phyloP scores from a whole-genome alignment of 805 yeast species.

The Candida patagonica region DNA sequence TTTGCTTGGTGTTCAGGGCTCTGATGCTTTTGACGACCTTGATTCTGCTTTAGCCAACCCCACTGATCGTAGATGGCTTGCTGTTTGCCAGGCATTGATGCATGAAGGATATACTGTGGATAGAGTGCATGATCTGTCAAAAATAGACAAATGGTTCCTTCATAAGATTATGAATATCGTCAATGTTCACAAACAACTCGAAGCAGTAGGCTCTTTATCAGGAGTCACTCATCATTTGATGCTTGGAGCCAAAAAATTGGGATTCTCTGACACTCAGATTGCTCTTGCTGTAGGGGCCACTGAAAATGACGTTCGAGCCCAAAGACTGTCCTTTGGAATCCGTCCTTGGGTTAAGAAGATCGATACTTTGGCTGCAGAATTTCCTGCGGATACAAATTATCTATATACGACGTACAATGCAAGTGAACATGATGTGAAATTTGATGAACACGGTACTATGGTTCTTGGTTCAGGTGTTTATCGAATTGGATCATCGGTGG shows the following conservation, averaged over 20 bases:
- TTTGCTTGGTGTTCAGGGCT: conserved; percentile 81
- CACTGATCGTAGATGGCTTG: conserved; percentile 94
- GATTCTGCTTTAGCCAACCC: conserved; percentile 76
- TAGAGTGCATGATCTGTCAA: conserved; percentile 80
- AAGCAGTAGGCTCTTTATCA: conserved; percentile 47
- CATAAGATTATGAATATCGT: conserved; percentile 90
- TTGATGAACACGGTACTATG: conserved; percentile 84
- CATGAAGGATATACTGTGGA: conserved; percentile 91
- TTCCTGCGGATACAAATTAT: conserved; percentile 95
- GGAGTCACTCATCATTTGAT: conserved; percentile 61
- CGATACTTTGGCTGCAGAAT: conserved; percentile 96
- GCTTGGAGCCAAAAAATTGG: conserved; percentile 79
- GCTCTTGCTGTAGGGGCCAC: conserved; percentile 61
- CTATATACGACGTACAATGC: conserved; percentile 95
- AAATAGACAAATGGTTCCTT: conserved; percentile 94
- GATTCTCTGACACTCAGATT: conserved; percentile 93
- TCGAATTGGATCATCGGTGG: conserved; percentile 97
- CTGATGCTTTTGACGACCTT: conserved; percentile 53
- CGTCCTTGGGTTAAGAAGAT: conserved; percentile 93
- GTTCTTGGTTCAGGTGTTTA: conserved; percentile 98
- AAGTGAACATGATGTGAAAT: conserved; percentile 68
- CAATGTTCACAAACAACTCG: conserved; percentile 74
- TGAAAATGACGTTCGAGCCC: conserved; percentile 75
- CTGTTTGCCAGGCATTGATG: conserved; percentile 93
- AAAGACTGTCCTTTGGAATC: conserved; percentile 71